Evolutionary conservation across 768 basidiomycete genomes (phyloP).

Genomic region (Pleurotus pulmonarius): DNA sequence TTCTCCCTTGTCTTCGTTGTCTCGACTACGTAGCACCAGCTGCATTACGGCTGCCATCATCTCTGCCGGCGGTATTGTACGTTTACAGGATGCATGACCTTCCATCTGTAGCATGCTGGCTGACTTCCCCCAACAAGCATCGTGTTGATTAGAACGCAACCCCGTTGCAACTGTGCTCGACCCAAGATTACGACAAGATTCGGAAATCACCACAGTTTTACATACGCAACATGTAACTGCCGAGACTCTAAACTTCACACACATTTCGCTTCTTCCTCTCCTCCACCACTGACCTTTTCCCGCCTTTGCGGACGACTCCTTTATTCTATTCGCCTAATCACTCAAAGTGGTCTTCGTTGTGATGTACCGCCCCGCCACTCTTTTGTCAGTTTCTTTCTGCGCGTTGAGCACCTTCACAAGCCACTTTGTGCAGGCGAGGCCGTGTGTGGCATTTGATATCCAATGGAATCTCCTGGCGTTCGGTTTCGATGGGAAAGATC

Average conservation of each 20-base stretch:
- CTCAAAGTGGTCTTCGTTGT: conserved; percentile 6
- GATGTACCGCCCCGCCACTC: conserved; percentile 8
- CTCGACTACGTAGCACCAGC: too few species aligned
- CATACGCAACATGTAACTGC: not conserved
- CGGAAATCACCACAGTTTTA: not conserved
- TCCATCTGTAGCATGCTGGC: too few species aligned
- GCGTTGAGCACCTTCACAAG: conserved; percentile 4
- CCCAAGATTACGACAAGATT: not conserved
- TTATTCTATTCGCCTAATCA: not conserved
- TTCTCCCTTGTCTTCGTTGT: too few species aligned
- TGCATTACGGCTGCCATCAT: too few species aligned
- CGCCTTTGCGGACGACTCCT: not conserved
- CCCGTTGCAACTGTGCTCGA: not conserved
- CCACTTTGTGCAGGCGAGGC: conserved; percentile 7
- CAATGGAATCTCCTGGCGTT: conserved; percentile 85
- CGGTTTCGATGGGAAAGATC: conserved; percentile 81
- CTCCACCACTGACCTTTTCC: not conserved
- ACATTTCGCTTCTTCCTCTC: not conserved
- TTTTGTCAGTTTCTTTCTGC: conserved; percentile 6
- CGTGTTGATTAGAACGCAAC: not conserved
- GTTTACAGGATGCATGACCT: too few species aligned
- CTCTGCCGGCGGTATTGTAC: too few species aligned
- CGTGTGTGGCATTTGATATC: conserved; percentile 76
- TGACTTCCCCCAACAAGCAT: too few species aligned
- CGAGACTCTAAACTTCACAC: not conserved